Evolutionary conservation across 331 rosid genomes (phyloP).

Genomic region (Malus hybrid): DNA sequence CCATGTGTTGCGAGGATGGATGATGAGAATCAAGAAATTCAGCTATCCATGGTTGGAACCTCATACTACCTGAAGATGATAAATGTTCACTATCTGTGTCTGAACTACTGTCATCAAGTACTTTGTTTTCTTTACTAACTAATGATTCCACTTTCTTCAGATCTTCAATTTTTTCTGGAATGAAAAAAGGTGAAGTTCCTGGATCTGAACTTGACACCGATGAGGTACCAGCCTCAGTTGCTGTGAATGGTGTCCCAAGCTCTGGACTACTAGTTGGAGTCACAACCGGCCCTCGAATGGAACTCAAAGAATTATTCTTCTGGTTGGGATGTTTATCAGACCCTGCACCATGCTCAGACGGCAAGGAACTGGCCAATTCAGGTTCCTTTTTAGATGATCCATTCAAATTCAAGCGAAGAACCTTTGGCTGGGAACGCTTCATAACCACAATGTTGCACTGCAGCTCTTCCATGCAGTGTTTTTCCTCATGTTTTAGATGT

Average conservation of each 20-base stretch:
- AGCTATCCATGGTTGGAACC: conserved; percentile 84
- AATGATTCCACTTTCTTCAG: conserved; percentile 50
- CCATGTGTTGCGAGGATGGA: conserved; percentile 39
- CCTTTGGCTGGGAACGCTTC: conserved; percentile 91
- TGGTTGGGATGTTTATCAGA: conserved; percentile 39
- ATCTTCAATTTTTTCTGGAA: conserved; percentile 57
- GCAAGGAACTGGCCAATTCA: conserved; percentile 35
- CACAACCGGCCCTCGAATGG: conserved; percentile 64
- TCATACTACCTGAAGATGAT: conserved; percentile 69
- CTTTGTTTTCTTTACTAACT: conserved; percentile 52
- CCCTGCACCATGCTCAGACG: conserved; percentile 43
- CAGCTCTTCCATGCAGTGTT: conserved; percentile 91
- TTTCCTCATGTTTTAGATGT: conserved; percentile 87
- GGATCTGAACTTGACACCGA: conserved; percentile 93
- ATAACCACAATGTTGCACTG: conserved; percentile 95
- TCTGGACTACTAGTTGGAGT: conserved; percentile 99
- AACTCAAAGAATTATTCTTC: conserved; percentile 36
- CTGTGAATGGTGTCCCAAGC: conserved; percentile 81
- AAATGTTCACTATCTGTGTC: conserved; percentile 75
- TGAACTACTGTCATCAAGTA: conserved; percentile 56
- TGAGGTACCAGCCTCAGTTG: conserved; percentile 83
- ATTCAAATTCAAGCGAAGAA: conserved; percentile 84
- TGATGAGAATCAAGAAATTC: conserved; percentile 50
- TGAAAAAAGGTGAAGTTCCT: conserved; percentile 84
- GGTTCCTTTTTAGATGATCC: conserved; percentile 56